Conservation (phyloP, 2,329 filamentous ascomycete genomes). For the Hymenoscyphus linearis region DNA sequence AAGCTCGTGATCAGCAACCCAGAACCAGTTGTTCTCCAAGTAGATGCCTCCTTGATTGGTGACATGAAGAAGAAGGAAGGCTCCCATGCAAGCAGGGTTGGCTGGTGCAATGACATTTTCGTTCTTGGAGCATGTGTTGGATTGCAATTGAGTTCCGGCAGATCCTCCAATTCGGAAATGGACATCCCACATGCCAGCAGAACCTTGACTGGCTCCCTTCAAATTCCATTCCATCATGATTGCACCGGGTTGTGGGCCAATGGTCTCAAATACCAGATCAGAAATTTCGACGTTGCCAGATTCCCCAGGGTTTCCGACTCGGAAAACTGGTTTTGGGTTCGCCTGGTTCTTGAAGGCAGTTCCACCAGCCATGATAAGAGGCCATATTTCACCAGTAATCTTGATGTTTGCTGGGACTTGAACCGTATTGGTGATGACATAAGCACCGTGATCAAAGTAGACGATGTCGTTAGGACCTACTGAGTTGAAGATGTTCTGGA, state of each 20-base stretch:
- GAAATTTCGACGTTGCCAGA: slow-evolving; percentile 79
- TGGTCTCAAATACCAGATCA: slow-evolving; percentile 78
- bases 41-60: slow-evolving; percentile 63
- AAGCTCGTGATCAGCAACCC: slow-evolving; percentile 87
- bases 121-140: slow-evolving; percentile 73
- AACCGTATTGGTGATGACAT: slow-evolving; percentile 65
- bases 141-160: slow-evolving; percentile 73
- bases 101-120: slow-evolving; percentile 49
- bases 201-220: slow-evolving; percentile 58
- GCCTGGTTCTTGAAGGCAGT: slow-evolving; percentile 65
- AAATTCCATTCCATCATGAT: slow-evolving; percentile 93
- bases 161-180: slow-evolving; percentile 89
- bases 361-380: slow-evolving; percentile 80
- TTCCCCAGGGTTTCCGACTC: slow-evolving; percentile 74
- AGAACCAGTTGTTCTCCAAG: slow-evolving; percentile 86
- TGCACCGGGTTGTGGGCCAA: slow-evolving; percentile 75
- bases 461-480: slow-evolving; percentile 59
- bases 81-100: slow-evolving; percentile 64
- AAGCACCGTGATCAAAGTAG: slow-evolving; percentile 66
- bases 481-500: slow-evolving; percentile 72
- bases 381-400: slow-evolving; percentile 89
- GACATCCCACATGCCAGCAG: slow-evolving; percentile 86
- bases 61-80: slow-evolving; percentile 66
- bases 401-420: slow-evolving; percentile 72
- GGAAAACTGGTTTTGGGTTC: slow-evolving; percentile 79